Base-by-base conservation (phyloP, 805 yeast genomes). In the Myxozyma nipponensis region DNA sequence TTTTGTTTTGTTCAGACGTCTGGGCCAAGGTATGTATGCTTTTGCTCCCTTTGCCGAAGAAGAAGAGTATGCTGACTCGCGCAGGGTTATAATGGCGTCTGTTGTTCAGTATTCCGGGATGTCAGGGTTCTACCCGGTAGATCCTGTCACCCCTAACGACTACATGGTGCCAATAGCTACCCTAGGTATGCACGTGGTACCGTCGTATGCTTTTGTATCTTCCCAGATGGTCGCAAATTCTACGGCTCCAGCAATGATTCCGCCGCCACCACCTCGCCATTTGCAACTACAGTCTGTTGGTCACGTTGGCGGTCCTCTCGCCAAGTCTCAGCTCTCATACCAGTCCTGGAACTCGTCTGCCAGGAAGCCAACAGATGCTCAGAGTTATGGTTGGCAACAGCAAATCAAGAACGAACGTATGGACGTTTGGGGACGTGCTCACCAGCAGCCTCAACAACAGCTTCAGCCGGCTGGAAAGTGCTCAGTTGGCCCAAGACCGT, bases 131-230 rank as follows among this genome's bases (percentile, higher is more conserved):
- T 46, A 47, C 39, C 25, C 47, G 17, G 13, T 42, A 30, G 55
- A 42, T n/a, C 48, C 45, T 7, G 40, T 18, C 34, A 50, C 47
- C 13, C 51, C 50, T 3, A 38, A 44, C 28, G 55, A 50, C 46
- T 50, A 50, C 39, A 24, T 39, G 37, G 19, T 42, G 13, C 51
- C 47, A 18, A 19, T 23, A 9, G 10, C 41, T 5, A 45, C 22
- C 25, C 41, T 30, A 9, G 34, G 32, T 28, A 39, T 48, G 2
- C 40, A 53, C 15, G 42, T 41, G 25, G 18, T 41, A 9, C 53
- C 48, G 3, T n/a, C n/a, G n/a, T 21, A 22, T 30, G 40, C 38
- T 13, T 26, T 41, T 5, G 47, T 39, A 5, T 35, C 25, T 13
- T 35, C 26, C 17, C n/a, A n/a, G n/a, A n/a, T n/a, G n/a, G n/a